Conservation (phyloP, 2,329 filamentous ascomycete species). For the Neurospora sp. region DNA sequence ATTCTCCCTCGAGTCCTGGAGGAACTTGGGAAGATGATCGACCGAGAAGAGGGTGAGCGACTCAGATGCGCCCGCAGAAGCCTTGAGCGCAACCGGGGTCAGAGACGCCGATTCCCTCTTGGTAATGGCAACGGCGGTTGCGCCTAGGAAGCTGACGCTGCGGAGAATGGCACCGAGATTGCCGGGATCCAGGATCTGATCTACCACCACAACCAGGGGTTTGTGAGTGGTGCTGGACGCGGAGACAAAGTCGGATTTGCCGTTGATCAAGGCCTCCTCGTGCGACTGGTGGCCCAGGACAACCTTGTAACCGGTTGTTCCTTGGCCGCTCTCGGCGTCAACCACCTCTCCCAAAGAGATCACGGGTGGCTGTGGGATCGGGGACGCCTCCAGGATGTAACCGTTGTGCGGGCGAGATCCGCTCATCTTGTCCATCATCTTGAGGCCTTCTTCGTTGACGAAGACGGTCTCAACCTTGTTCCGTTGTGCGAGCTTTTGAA, state of each 20-base stretch:
- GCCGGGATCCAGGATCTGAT: conserved; percentile 73
- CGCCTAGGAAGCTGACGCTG: conserved; percentile 82
- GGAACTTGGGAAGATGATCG: conserved; percentile 56
- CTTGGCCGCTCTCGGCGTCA: conserved; percentile 30
- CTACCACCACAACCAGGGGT: conserved; percentile 64
- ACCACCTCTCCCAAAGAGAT: conserved; percentile 41
- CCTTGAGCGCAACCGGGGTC: conserved; percentile 71
- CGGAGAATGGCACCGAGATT: conserved; percentile 87
- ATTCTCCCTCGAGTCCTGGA: conserved; percentile 54
- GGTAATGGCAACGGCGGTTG: conserved; percentile 72
- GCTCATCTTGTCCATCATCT: conserved; percentile 74
- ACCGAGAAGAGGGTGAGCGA: conserved; percentile 65
- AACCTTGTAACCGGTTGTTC: conserved; percentile 45
- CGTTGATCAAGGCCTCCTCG: conserved; percentile 69
- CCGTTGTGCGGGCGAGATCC: conserved; percentile 81
- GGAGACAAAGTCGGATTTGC: conserved; percentile 43
- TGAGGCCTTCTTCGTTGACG: conserved; percentile 52
- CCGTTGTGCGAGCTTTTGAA: conserved; percentile 37
- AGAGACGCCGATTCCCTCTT: conserved; percentile 64
- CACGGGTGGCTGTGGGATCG: conserved; percentile 64
- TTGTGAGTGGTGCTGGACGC: conserved; percentile 37
- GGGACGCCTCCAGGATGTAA: conserved; percentile 76
- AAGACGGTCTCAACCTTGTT: conserved; percentile 45
- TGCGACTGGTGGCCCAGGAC: conserved; percentile 56
- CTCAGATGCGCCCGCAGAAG: conserved; percentile 81